phyloP scores from a whole-genome alignment of 495 filamentous ascomycete species.

The Amphirosellinia nigrospora region DNA sequence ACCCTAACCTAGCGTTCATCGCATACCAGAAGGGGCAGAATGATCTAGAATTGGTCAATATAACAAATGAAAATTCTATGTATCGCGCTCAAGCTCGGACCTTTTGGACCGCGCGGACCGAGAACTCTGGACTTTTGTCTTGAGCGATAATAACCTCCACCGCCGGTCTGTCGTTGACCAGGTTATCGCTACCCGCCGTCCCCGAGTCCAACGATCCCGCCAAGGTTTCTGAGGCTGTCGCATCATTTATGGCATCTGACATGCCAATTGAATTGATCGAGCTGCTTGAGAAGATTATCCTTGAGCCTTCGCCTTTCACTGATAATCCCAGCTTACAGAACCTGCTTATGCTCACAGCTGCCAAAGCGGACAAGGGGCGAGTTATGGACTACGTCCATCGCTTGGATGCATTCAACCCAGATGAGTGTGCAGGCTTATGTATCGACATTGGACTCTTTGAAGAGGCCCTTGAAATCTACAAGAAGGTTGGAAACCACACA shows the following conservation, averaged over 20 bases:
- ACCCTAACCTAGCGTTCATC: constrained; percentile 96
- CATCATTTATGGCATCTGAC: constrained; percentile 88
- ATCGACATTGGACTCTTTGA: constrained; percentile 94
- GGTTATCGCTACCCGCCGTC: constrained; percentile 94
- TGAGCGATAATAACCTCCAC: constrained; percentile 94
- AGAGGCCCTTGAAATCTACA: constrained; percentile 98
- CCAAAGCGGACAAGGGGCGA: constrained; percentile 93
- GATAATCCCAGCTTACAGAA: constrained; percentile 98
- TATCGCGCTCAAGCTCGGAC: constrained; percentile 97
- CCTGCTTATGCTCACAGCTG: constrained; percentile 93
- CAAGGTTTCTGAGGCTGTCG: constrained; percentile 93
- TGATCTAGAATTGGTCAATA: constrained; percentile 94
- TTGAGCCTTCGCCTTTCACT: constrained; percentile 96
- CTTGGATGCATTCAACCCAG: constrained; percentile 84
- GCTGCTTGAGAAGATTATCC: constrained; percentile 97
- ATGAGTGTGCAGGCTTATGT: constrained; percentile 92
- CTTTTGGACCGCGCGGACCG: constrained; percentile 86
- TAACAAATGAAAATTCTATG: constrained; percentile 99
- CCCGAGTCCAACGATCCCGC: constrained; percentile 93
- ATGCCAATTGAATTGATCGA: constrained; percentile 95
- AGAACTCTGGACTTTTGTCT: constrained; percentile 93
- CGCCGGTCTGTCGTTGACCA: constrained; percentile 93
- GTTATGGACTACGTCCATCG: constrained; percentile 97
- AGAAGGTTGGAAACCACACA: constrained; percentile 90
- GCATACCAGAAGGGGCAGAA: constrained; percentile 97